Conservation (phyloP, 352 stramenopile genomes). For the Phytophthora niederhauseri region DNA sequence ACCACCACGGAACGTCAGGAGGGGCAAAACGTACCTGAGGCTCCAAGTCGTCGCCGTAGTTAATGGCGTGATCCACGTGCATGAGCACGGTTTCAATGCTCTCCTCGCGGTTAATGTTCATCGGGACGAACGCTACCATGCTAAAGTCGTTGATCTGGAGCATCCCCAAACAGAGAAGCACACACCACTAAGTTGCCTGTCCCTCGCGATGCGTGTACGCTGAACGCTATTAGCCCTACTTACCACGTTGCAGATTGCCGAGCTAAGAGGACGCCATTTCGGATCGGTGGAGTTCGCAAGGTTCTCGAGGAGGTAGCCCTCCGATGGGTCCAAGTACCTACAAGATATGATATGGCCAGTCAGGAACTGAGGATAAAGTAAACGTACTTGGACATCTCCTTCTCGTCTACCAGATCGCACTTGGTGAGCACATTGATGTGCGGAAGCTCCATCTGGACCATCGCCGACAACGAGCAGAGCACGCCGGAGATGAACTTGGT, state of each 20-base stretch:
- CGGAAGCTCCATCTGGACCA: constrained; percentile 99
- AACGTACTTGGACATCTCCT: constrained; percentile 86
- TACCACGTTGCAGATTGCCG: constrained; percentile 90
- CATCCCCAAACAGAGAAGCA: constrained; percentile 9
- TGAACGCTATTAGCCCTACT: constrained; percentile 13
- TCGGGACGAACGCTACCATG: constrained; percentile 97
- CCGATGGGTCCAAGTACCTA: constrained; percentile 84
- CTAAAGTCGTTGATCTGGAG: constrained; percentile 94
- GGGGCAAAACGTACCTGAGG: constrained; percentile 48
- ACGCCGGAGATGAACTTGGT: constrained; percentile 98
- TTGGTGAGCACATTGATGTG: constrained; percentile 95
- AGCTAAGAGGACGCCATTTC: constrained; percentile 84
- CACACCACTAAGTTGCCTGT: constrained; percentile 11
- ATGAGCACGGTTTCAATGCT: constrained; percentile 96
- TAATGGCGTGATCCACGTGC: constrained; percentile 96
- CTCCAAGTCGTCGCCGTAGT: constrained; percentile 97
- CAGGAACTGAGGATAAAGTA: neutral
- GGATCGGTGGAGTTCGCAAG: constrained; percentile 77
- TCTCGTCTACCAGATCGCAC: constrained; percentile 91
- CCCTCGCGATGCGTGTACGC: constrained; percentile 2
- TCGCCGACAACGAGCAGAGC: constrained; percentile 96
- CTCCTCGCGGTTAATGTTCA: constrained; percentile 97
- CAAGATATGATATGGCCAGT: constrained; percentile 1
- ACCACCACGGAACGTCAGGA: neutral
- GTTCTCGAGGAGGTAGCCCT: constrained; percentile 84